Conservation (phyloP, 1,284 basidiomycete species). For the Irpex sp. region DNA sequence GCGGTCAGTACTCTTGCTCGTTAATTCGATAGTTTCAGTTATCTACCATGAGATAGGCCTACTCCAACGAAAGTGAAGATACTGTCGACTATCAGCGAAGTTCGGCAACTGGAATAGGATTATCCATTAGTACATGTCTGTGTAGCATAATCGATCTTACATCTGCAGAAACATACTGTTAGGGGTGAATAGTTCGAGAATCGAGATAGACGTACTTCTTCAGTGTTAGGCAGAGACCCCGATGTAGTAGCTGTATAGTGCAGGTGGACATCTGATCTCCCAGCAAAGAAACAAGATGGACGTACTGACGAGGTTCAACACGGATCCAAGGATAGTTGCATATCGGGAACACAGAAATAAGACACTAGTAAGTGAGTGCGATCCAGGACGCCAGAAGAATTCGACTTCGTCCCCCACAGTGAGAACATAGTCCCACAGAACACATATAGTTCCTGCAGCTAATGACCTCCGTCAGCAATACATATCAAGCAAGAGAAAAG, state of each 20-base stretch:
- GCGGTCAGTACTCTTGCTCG: not conserved
- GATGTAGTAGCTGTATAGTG: not conserved
- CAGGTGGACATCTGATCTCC: not conserved
- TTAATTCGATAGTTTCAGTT: not conserved
- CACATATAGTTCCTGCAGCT: not conserved
- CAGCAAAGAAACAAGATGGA: not conserved
- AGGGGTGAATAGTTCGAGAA: no score
- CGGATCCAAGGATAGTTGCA: not conserved
- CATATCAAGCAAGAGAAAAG: no score
- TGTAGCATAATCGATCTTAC: not conserved
- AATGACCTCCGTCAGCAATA: no score
- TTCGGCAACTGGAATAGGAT: not conserved
- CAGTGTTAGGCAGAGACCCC: not conserved
- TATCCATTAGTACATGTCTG: not conserved
- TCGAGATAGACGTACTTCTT: not conserved
- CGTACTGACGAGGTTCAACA: not conserved
- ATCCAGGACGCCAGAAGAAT: not conserved
- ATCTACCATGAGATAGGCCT: not conserved
- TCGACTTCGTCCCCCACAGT: not conserved
- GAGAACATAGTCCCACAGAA: not conserved
- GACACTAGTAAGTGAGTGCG: not conserved
- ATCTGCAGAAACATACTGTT: no score
- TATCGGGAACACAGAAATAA: not conserved
- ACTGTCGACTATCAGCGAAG: not conserved
- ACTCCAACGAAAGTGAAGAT: not conserved